Percentiles rank a stretch among this genome's conserved stretches.
phyloP scores from a whole-genome alignment of 192 early-diverging fungal species.

The Gamsiella multidivaricata region DNA sequence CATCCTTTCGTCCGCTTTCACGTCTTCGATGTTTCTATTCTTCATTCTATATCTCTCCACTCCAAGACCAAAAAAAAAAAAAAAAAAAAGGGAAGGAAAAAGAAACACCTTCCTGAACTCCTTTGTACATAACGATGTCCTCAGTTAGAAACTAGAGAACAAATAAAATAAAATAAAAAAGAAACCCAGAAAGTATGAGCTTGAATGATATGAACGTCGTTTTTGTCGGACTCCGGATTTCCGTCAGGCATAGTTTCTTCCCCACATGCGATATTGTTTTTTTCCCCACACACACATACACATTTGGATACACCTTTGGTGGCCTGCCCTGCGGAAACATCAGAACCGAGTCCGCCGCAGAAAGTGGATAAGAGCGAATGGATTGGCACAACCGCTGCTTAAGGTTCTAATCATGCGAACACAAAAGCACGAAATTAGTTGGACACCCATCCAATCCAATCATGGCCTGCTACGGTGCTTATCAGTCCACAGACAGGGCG shows the following conservation, averaged over 20 bases:
- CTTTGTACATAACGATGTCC: too few relatives aligned
- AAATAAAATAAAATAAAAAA: background rate
- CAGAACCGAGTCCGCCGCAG: too few relatives aligned
- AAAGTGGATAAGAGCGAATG: too few relatives aligned
- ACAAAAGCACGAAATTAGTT: background rate
- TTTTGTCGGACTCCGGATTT: background rate
- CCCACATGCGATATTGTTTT: slow-evolving; percentile 14
- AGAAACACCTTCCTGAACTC: too few relatives aligned
- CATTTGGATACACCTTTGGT: background rate
- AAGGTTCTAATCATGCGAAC: slow-evolving; percentile 37
- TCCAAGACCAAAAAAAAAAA: slow-evolving; percentile 14
- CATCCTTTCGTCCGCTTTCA: background rate
- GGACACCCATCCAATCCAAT: background rate
- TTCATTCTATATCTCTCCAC: slow-evolving; percentile 30
- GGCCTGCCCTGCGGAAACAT: too few relatives aligned
- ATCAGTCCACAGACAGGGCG: too few relatives aligned
- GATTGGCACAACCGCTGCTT: too few relatives aligned
- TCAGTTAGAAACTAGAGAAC: slow-evolving; percentile 6
- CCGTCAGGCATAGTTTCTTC: slow-evolving; percentile 18
- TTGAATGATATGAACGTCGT: slow-evolving; percentile 4
- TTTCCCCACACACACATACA: background rate
- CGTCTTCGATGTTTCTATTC: slow-evolving; percentile 16
- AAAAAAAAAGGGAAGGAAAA: slow-evolving; percentile 13
- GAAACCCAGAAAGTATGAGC: background rate
- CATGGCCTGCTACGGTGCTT: too few relatives aligned